Evolutionary conservation across 768 basidiomycete genomes (phyloP).

Genomic region (Amanita fuliginea): DNA sequence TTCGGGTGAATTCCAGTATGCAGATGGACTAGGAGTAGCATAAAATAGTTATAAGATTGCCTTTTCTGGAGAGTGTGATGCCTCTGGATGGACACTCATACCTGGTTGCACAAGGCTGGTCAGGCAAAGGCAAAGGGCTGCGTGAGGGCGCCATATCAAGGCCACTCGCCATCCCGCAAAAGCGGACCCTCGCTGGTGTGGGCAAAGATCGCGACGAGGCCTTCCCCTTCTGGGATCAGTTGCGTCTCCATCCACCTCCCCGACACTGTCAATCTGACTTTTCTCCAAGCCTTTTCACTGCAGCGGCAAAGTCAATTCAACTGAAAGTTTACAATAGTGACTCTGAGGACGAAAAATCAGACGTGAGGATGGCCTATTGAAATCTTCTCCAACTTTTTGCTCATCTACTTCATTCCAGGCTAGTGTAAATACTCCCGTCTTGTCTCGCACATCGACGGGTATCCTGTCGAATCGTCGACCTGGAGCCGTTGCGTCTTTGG

Average conservation of each 20-base stretch:
- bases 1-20: conserved; percentile 74
- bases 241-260: conserved; percentile 20
- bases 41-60: not conserved
- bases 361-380: conserved; percentile 5
- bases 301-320: conserved; percentile 75
- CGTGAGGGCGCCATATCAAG: conserved; percentile 68
- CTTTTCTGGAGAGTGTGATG: conserved; percentile 23
- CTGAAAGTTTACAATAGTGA: conserved; percentile 50
- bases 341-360: conserved; percentile 22
- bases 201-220: conserved; percentile 94
- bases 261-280: not conserved
- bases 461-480: conserved; percentile 68
- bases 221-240: conserved; percentile 99
- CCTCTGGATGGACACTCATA: conserved; percentile 64
- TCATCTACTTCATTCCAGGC: not conserved
- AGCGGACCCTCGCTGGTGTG: conserved; percentile 76
- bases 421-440: conserved; percentile 6
- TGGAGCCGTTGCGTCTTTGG: conserved; percentile 32
- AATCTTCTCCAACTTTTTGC: not conserved
- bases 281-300: conserved; percentile 57
- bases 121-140: conserved; percentile 78
- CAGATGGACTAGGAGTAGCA: conserved; percentile 26
- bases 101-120: conserved; percentile 79
- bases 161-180: conserved; percentile 73
- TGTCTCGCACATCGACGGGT: conserved; percentile 61